These are phyloP conservation scores for Cardamine chenopodiifolia DNA, from an alignment of 345 rosid species.

Conservation along the genomic window DNA sequence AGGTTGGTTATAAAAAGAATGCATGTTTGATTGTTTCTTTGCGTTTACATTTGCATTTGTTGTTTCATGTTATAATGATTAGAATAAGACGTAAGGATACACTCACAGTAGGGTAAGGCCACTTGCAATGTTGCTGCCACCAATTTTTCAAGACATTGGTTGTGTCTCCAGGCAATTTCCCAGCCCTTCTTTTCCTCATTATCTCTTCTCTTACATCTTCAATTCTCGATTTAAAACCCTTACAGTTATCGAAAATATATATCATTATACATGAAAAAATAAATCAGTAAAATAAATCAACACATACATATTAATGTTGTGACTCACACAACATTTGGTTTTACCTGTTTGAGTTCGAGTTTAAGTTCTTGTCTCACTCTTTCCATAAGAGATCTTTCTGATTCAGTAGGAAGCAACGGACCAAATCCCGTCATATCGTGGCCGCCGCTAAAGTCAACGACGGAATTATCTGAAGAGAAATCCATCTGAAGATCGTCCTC, in stretches of 20 bases:
- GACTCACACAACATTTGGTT: not conserved
- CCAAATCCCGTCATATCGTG: conserved; percentile 91
- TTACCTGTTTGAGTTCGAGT: conserved; percentile 92
- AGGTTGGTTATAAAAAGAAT: not conserved
- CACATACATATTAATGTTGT: not conserved
- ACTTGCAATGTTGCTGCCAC: conserved; percentile 98
- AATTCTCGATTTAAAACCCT: conserved; percentile 94
- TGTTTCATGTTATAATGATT: not conserved
- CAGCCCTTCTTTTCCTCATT: conserved; percentile 92
- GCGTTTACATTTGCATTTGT: not conserved
- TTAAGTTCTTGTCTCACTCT: conserved; percentile 95
- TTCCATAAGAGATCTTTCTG: conserved; percentile 98
- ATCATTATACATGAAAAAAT: not conserved
- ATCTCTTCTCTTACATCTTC: conserved; percentile 99
- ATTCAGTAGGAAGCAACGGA: conserved; percentile 90
- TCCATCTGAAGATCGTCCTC: conserved; percentile 92
- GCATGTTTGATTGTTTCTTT: not conserved
- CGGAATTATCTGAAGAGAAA: conserved; percentile 70
- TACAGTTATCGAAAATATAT: not conserved
- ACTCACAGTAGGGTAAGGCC: conserved; percentile 99
- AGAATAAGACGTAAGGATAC: not conserved
- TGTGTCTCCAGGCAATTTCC: conserved; percentile 96
- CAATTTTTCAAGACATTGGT: conserved; percentile 88
- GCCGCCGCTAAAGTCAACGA: conserved; percentile 44
- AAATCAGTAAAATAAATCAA: not conserved